Percentiles rank a stretch among this genome's conserved stretches.
Evolutionary conservation across 179 eudicot genomes (phyloP).

Genomic region (Sideroxylon spinosum): DNA sequence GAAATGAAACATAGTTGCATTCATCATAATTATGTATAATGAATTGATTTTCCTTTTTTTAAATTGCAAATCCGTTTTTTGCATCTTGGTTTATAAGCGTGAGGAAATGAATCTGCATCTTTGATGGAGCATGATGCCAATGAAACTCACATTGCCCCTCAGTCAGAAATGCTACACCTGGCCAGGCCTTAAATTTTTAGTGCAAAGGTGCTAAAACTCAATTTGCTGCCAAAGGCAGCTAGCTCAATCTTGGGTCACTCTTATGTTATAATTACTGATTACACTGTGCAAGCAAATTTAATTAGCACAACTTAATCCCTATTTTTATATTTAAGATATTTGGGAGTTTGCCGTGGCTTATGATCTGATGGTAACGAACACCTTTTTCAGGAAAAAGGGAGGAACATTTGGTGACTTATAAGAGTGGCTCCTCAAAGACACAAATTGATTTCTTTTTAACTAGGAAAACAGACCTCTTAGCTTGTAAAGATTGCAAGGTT

Average conservation of each 20-base stretch:
- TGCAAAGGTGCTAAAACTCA: background rate
- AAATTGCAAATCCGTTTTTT: background rate
- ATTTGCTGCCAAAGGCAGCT: background rate
- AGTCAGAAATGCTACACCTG: background rate
- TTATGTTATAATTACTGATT: background rate
- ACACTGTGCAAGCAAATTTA: background rate
- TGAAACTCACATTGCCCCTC: background rate
- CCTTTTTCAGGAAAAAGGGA: no score
- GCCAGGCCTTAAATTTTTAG: background rate
- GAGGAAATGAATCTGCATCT: background rate
- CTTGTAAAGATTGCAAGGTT: no score
- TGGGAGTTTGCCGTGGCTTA: no score
- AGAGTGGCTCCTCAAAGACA: no score
- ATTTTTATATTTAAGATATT: background rate
- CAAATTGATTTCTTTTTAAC: no score
- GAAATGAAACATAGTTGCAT: background rate
- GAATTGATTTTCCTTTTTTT: background rate
- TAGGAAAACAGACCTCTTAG: no score
- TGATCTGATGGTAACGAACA: no score
- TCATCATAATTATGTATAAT: background rate
- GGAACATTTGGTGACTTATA: no score
- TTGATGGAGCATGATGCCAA: background rate
- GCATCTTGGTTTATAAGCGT: background rate
- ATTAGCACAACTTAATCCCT: background rate
- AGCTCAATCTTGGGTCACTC: background rate